Percentiles rank a stretch among this genome's conserved stretches.
phyloP scores from a whole-genome alignment of 192 early-diverging fungal genomes.

The Coemansia sp. region DNA sequence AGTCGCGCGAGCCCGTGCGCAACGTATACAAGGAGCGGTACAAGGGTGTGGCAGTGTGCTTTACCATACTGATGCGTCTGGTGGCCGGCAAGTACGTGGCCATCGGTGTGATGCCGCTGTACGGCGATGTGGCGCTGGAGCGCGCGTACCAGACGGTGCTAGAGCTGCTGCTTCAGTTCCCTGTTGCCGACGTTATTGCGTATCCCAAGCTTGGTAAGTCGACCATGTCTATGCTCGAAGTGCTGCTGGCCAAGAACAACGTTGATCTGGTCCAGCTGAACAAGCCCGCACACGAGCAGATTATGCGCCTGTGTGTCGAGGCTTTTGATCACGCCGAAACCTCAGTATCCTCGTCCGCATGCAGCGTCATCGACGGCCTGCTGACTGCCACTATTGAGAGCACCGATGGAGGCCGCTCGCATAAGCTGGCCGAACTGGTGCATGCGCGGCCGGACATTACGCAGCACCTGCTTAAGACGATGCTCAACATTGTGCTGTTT shows the following conservation, averaged over 20 bases:
- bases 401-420: slow-evolving; percentile 13
- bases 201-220: slow-evolving; percentile 55
- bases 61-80: slow-evolving; percentile 65
- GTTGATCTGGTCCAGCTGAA: slow-evolving; percentile 59
- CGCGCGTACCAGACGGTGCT: slow-evolving; percentile 62
- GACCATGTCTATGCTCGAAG: slow-evolving; percentile 68
- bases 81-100: slow-evolving; percentile 82
- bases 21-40: slow-evolving; percentile 59
- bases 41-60: slow-evolving; percentile 77
- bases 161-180: slow-evolving; percentile 69
- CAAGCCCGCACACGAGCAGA: slow-evolving; percentile 61
- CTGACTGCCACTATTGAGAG: slow-evolving; percentile 65
- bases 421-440: slow-evolving; percentile 25
- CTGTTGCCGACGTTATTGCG: slow-evolving; percentile 71
- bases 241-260: slow-evolving; percentile 65
- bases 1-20: slow-evolving; percentile 14
- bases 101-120: slow-evolving; percentile 89
- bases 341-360: slow-evolving; percentile 59
- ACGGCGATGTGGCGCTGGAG: slow-evolving; percentile 77
- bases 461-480: slow-evolving; percentile 58
- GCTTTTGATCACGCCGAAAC: slow-evolving; percentile 64
- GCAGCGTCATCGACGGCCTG: slow-evolving; percentile 70
- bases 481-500: slow-evolving; percentile 77
- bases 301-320: slow-evolving; percentile 73
- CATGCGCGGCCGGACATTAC: slow-evolving; percentile 59